Conservation (phyloP, 148 eudicot genomes). For the Rheum nobile region DNA sequence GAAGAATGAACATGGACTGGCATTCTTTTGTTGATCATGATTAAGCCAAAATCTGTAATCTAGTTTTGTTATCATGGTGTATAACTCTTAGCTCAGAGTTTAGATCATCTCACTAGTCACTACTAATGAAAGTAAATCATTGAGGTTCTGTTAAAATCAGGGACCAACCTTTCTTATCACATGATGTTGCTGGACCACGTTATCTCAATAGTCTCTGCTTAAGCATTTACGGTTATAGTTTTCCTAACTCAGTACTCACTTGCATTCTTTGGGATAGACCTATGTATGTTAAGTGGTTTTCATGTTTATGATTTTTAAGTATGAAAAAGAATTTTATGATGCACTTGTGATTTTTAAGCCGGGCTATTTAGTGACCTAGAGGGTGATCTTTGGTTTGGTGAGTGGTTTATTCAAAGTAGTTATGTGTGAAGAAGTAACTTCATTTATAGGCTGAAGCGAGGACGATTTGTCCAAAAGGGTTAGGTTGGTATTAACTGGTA, state of each 20-base stretch:
- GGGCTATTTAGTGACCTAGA: neutral
- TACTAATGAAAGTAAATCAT: conserved; percentile 1
- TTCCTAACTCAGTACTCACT: neutral
- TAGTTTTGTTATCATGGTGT: neutral
- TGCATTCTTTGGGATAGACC: neutral
- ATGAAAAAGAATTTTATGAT: too few species aligned
- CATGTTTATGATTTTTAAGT: neutral
- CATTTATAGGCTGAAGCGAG: too few species aligned
- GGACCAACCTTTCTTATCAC: neutral
- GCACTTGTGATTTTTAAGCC: too few species aligned
- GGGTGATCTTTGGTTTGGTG: neutral
- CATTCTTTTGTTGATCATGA: neutral
- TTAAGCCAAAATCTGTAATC: neutral
- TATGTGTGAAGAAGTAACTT: neutral
- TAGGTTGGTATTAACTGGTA: too few species aligned
- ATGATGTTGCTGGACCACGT: conserved; percentile 2
- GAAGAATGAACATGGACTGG: neutral
- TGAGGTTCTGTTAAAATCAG: neutral
- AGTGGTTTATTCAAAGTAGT: neutral
- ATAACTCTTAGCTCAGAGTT: neutral
- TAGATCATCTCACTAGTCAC: neutral
- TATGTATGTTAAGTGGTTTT: neutral
- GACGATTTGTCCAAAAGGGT: too few species aligned
- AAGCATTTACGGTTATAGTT: neutral
- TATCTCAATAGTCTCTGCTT: neutral